Conservation (phyloP, 2,329 filamentous ascomycete species). For the Amesomyces nigricolor region DNA sequence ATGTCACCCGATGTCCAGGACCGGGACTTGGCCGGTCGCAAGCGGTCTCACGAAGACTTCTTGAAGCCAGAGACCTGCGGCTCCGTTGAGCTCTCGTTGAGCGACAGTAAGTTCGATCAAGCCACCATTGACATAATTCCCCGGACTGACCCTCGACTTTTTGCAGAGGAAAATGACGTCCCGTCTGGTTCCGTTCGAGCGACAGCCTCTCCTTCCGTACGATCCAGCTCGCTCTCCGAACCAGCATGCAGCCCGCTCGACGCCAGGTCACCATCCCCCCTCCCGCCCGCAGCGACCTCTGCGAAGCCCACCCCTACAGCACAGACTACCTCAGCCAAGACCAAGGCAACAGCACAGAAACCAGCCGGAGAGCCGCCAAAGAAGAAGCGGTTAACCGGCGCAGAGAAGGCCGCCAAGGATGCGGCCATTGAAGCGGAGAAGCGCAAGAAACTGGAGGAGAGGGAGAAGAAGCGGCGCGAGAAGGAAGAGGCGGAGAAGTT, state of each 20-base stretch:
- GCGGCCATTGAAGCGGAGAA: conserved; percentile 32
- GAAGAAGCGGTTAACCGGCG: conserved; percentile 45
- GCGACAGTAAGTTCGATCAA: conserved; percentile 15
- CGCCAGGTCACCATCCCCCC: conserved; percentile 34
- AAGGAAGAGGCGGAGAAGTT: conserved; percentile 9
- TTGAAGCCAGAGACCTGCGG: conserved; percentile 12
- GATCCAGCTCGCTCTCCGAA: conserved; percentile 38
- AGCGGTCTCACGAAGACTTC: conserved; percentile 23
- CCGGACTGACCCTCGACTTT: background rate
- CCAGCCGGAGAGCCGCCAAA: conserved; percentile 28
- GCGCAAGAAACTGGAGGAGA: conserved; percentile 15
- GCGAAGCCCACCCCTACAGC: background rate
- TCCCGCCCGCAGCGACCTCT: conserved; percentile 26
- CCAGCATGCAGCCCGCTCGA: conserved; percentile 38
- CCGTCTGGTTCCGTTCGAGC: background rate
- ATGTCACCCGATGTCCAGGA: conserved; percentile 19
- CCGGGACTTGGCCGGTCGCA: conserved; percentile 15
- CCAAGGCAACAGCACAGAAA: conserved; percentile 14
- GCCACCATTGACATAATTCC: background rate
- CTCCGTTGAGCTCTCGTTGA: conserved; percentile 10
- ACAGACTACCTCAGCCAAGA: background rate
- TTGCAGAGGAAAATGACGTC: conserved; percentile 21
- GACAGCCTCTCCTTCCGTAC: conserved; percentile 12
- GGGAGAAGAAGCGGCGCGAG: conserved; percentile 19
- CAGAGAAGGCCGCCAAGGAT: conserved; percentile 34